Conservation (phyloP, 1,284 basidiomycete species). For the Meira miltonrushii region DNA sequence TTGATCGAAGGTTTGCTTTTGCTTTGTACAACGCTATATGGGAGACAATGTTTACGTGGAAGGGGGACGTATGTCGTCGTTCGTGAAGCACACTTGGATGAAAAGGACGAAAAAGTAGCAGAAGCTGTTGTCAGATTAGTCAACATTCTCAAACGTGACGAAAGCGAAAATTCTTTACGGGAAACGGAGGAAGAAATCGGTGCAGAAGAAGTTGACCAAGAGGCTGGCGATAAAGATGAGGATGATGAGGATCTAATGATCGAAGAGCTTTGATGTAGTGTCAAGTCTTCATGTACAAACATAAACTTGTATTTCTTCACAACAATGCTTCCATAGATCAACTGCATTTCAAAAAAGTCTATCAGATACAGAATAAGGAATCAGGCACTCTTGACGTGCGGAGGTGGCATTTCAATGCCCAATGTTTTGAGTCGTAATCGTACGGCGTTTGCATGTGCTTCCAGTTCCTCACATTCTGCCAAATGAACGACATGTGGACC, state of each 20-base stretch:
- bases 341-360: background rate
- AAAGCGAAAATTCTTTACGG: slow-evolving; percentile 29
- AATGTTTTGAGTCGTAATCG: slow-evolving; percentile 41
- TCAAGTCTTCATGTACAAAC: background rate
- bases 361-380: background rate
- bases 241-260: slow-evolving; percentile 44
- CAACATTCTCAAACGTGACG: slow-evolving; percentile 49
- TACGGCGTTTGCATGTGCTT: slow-evolving; percentile 72
- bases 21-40: slow-evolving; percentile 80
- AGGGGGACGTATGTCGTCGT: slow-evolving; percentile 85
- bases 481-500: slow-evolving; percentile 85
- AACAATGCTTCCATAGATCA: background rate
- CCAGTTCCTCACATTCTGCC: slow-evolving; percentile 89
- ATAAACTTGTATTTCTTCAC: background rate
- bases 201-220: slow-evolving; percentile 21
- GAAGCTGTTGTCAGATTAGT: slow-evolving; percentile 48
- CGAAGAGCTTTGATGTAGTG: slow-evolving; percentile 31
- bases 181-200: slow-evolving; percentile 20
- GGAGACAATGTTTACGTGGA: slow-evolving; percentile 71
- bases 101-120: slow-evolving; percentile 66
- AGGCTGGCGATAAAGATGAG: slow-evolving; percentile 7
- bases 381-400: no score
- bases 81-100: slow-evolving; percentile 71
- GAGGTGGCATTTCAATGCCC: background rate
- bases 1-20: slow-evolving; percentile 84